A percentile compares a stretch with the other conserved stretches of the same genome.
Conservation (phyloP, 805 yeast species). For the Wickerhamia fluorescens region DNA sequence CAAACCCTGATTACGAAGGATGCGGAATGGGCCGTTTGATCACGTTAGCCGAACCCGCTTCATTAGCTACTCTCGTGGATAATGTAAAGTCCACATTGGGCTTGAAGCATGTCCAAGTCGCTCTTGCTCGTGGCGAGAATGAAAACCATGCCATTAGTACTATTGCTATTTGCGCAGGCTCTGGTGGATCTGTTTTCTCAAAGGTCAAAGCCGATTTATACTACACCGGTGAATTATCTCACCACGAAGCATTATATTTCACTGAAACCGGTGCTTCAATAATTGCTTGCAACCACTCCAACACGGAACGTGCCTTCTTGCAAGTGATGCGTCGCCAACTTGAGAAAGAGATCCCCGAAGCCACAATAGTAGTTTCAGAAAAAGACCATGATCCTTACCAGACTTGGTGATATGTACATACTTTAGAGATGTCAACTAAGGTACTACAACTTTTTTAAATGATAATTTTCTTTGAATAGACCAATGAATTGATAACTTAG, state of each 20-base stretch:
- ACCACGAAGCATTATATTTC: slow-evolving; percentile 76
- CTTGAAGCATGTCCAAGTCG: slow-evolving; percentile 57
- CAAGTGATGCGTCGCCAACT: slow-evolving; percentile 45
- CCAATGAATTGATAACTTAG: too few species aligned
- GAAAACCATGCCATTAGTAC: slow-evolving; percentile 33
- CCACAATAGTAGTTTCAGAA: slow-evolving; percentile 43
- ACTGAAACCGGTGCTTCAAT: slow-evolving; percentile 68
- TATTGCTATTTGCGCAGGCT: slow-evolving; percentile 91
- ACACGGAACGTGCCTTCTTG: slow-evolving; percentile 87
- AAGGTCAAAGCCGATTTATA: slow-evolving; percentile 61
- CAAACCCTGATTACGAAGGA: slow-evolving; percentile 36
- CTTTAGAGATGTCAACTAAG: background rate
- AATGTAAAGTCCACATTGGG: slow-evolving; percentile 49
- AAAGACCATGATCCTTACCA: slow-evolving; percentile 60
- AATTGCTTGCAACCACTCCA: slow-evolving; percentile 80
- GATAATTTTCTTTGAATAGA: too few species aligned
- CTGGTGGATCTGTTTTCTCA: slow-evolving; percentile 74
- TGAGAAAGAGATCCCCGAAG: slow-evolving; percentile 32
- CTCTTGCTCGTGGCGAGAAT: slow-evolving; percentile 24
- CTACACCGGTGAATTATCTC: slow-evolving; percentile 90
- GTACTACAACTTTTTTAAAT: too few species aligned
- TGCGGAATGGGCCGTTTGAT: slow-evolving; percentile 84
- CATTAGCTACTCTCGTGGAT: slow-evolving; percentile 38
- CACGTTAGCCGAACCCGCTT: slow-evolving; percentile 35
- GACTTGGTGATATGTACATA: slow-evolving; percentile 1